Percentiles rank a stretch among this genome's conserved stretches.
These are phyloP conservation scores for Phytophthora aleatoria DNA, from an alignment of 352 stramenopile genomes.

Conservation along the genomic window DNA sequence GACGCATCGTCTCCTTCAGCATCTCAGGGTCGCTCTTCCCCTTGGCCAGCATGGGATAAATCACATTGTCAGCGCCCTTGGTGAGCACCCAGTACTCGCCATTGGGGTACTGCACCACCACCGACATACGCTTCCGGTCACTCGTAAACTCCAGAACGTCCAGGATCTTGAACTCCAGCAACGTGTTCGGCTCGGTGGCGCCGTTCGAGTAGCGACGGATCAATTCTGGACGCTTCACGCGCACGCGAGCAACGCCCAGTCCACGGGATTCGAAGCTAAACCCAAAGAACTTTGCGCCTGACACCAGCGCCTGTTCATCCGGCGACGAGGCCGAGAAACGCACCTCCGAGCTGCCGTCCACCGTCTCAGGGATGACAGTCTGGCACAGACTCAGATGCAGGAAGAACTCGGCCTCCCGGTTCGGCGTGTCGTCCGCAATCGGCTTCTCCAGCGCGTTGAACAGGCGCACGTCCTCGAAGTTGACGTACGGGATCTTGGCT, in stretches of 20 bases:
- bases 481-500: constrained; percentile 72
- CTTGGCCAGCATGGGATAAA: constrained; percentile 82
- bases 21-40: constrained; percentile 60
- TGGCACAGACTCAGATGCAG: constrained; percentile 84
- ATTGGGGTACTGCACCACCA: constrained; percentile 75
- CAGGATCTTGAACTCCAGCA: constrained; percentile 85
- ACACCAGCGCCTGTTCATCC: constrained; percentile 90
- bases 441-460: constrained; percentile 47
- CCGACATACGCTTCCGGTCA: constrained; percentile 81
- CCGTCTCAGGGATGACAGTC: constrained; percentile 71
- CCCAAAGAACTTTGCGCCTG: constrained; percentile 81
- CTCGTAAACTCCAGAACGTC: constrained; percentile 97
- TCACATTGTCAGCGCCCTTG: constrained; percentile 94
- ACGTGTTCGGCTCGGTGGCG: constrained; percentile 41
- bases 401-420: constrained; percentile 80
- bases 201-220: constrained; percentile 37
- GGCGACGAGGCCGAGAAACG: constrained; percentile 82
- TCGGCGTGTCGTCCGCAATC: constrained; percentile 29
- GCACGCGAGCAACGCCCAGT: constrained; percentile 62
- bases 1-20: constrained; percentile 58
- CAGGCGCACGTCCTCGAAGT: constrained; percentile 73
- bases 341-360: constrained; percentile 58
- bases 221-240: constrained; percentile 45
- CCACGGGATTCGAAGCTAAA: constrained; percentile 77
- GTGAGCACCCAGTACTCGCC: constrained; percentile 72